These are phyloP conservation scores for Melaleuca alternifolia DNA, from an alignment of 345 rosid genomes.

Conservation along the genomic window DNA sequence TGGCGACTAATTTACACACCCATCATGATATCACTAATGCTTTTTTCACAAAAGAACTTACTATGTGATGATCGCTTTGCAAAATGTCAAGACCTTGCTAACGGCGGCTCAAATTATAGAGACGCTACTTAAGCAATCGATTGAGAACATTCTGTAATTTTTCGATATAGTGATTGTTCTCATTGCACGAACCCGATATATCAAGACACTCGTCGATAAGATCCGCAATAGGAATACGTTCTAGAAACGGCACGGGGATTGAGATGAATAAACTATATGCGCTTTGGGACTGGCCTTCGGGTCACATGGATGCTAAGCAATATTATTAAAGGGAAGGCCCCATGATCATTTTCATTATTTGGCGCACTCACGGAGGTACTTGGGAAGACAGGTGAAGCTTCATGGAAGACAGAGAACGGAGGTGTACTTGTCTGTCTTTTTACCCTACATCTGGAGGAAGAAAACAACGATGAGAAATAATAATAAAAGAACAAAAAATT, in stretches of 20 bases:
- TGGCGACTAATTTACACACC: not conserved
- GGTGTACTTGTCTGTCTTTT: not conserved
- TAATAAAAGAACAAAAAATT: not conserved
- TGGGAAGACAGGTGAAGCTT: not conserved
- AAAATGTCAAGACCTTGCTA: not conserved
- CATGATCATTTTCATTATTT: not conserved
- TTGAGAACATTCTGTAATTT: not conserved
- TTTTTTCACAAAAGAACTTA: not conserved
- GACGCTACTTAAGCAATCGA: accelerated
- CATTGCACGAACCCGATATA: not conserved
- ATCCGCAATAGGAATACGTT: not conserved
- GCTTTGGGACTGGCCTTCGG: not conserved
- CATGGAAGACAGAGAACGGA: not conserved
- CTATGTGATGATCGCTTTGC: not conserved
- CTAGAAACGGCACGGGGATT: not conserved
- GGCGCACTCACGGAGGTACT: not conserved
- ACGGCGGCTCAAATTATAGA: not conserved
- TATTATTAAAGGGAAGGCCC: not conserved
- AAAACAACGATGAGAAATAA: not conserved
- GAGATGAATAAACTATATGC: not conserved
- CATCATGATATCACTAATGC: not conserved
- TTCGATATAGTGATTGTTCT: not conserved
- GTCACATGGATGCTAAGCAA: not conserved
- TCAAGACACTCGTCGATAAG: too few species aligned
- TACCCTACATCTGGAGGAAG: not conserved